Base-by-base conservation (phyloP, 371 early-diverging fungal species). In the Mortierella sp. region DNA sequence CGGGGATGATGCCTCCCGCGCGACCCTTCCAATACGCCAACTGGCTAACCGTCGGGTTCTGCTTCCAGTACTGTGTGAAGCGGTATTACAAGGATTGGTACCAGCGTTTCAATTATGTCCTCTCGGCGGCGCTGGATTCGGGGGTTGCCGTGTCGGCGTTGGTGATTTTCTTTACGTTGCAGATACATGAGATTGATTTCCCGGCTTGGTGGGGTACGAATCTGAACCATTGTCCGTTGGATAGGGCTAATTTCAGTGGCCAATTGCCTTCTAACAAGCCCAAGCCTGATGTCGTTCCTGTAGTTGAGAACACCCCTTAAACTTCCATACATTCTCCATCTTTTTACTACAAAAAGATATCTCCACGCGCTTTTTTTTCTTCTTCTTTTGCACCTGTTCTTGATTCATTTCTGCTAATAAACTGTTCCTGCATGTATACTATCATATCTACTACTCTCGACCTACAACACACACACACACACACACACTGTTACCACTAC, bases 101-200 rank as follows among this genome's bases (percentile, higher is more conserved):
- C 91, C 77, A 87, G 58, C 89, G 93, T 46, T 95, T 94, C 83
- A 94, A 93, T 83, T 95, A 95, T 79, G 90, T 95, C 18, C 89
- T 95, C 10, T 94, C 95, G 10, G 95, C 95, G 7, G 95, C 94
- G 2, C 85, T 95, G 70, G 95, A 95, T 79, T 92, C 94, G n/a
- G 96, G 95, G 43, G 88, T 90, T 16, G 93, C 92, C 21, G 78
- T 93, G 16, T 88, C 89, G 60, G 90, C 85, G 10, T 49, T 94
- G 14, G 70, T 92, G 32, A 91, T 92, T 75, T 93, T 91, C 74
- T 90, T 90, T 54, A 88, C 89, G 3, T 85, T 92, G 35, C 88
- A 89, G 55, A 87, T 82, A 43, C 79, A 75, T 1, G 70, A 44
- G 2, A n/a, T 75, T 35, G 74, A 78, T 2, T 74, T 88, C 18